phyloP scores from a whole-genome alignment of 1,284 basidiomycete species.

The Singerocomus inundabilis region DNA sequence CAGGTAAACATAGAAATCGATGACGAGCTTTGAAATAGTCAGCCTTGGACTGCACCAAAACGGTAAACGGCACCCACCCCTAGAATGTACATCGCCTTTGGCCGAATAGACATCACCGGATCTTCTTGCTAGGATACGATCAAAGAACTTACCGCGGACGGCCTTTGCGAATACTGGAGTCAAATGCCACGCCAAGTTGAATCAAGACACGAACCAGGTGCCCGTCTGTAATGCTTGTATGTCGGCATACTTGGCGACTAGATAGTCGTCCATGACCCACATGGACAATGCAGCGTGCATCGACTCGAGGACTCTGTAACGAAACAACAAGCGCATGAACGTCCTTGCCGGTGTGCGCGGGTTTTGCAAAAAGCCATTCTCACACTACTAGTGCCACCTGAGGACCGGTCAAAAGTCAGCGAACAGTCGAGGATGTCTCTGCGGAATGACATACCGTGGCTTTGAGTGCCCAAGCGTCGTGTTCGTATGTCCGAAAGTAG shows the following conservation, averaged over 20 bases:
- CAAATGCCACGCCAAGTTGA: not conserved
- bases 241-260: slow-evolving; percentile 21
- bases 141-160: slow-evolving; percentile 17
- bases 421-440: no score
- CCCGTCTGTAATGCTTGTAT: slow-evolving; percentile 4
- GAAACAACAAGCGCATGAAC: not conserved
- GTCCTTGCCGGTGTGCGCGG: no score
- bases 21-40: slow-evolving; percentile 21
- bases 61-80: slow-evolving; percentile 17
- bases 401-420: not conserved
- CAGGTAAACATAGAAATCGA: slow-evolving; percentile 33
- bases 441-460: slow-evolving; percentile 17
- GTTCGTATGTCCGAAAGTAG: slow-evolving; percentile 28
- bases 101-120: not conserved
- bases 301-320: slow-evolving; percentile 24
- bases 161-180: slow-evolving; percentile 10
- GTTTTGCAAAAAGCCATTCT: not conserved
- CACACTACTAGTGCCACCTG: slow-evolving; percentile 29
- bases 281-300: slow-evolving; percentile 24
- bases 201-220: slow-evolving; percentile 19
- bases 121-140: not conserved
- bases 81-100: slow-evolving; percentile 23
- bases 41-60: not conserved
- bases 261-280: slow-evolving; percentile 25
- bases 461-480: slow-evolving; percentile 23